A percentile compares a stretch with the other conserved stretches of the same genome.
phyloP scores from a whole-genome alignment of 345 rosid species.

The Abelmoschus esculentus region DNA sequence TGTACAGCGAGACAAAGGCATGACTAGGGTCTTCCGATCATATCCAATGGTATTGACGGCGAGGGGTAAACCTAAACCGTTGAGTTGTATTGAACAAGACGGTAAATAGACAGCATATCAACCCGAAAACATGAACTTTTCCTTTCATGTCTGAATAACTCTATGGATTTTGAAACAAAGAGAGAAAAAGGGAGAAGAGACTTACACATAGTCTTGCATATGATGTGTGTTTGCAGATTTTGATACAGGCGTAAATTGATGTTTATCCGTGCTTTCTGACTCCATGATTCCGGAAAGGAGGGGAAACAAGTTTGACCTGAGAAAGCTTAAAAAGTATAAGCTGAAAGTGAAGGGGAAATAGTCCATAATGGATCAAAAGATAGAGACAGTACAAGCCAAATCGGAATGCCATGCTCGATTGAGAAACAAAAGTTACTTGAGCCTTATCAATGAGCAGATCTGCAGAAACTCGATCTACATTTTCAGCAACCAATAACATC shows the following conservation, averaged over 20 bases:
- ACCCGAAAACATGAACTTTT: not conserved
- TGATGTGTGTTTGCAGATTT: not conserved
- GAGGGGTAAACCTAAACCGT: not conserved
- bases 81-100: not conserved
- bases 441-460: not conserved
- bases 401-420: not conserved
- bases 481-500: not conserved
- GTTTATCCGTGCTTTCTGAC: not conserved
- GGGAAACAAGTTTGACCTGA: constrained; percentile 2
- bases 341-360: not conserved
- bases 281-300: constrained; percentile 6
- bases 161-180: not conserved
- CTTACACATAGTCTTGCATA: not conserved
- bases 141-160: constrained; percentile 6
- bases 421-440: not conserved
- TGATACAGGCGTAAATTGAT: not conserved
- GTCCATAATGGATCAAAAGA: not conserved
- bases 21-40: not conserved
- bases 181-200: not conserved
- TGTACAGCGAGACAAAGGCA: constrained; percentile 1
- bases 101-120: constrained; percentile 10
- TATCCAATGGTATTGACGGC: not conserved
- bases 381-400: constrained; percentile 1
- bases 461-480: not conserved
- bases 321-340: not conserved